A percentile compares a stretch with the other conserved stretches of the same genome.
Evolutionary conservation across 75 land plant species (phyloP).

Genomic region (Picea sitchensis): DNA sequence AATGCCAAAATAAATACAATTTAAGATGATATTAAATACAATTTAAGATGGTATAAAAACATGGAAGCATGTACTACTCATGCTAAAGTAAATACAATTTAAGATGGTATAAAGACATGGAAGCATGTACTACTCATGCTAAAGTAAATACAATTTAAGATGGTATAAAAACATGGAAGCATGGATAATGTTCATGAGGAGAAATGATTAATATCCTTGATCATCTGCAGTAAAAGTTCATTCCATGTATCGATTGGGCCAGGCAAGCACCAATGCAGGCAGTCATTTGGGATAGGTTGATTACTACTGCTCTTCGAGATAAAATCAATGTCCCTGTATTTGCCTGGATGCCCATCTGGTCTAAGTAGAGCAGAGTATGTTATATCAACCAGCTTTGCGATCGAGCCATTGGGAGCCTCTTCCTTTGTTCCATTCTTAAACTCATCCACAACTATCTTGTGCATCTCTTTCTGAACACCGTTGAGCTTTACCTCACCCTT

Average conservation of each 20-base stretch:
- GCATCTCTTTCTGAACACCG: conserved; percentile 30
- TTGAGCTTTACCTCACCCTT: conserved; percentile 13
- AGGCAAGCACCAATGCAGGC: conserved; percentile 96
- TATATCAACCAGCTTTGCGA: conserved; percentile 42
- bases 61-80: no score
- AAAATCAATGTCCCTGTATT: conserved; percentile 31
- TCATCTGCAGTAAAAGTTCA: conserved; percentile 49
- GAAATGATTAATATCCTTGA: conserved; percentile 13
- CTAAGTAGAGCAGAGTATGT: conserved; percentile 60
- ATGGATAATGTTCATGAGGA: no score
- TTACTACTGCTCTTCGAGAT: not conserved
- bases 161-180: no score
- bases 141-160: no score
- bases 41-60: no score
- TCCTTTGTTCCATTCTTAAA: conserved; percentile 16
- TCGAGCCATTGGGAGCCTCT: not conserved
- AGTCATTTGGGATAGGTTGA: conserved; percentile 46
- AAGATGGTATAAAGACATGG: no score
- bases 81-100: no score
- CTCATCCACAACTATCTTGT: conserved; percentile 55
- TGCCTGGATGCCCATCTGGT: conserved; percentile 85
- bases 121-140: no score
- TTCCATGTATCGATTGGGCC: conserved; percentile 90
- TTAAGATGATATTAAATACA: no score
- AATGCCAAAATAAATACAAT: no score